Evolutionary conservation across 179 eudicot genomes (phyloP).

Genomic region (Spergularia azorica): DNA sequence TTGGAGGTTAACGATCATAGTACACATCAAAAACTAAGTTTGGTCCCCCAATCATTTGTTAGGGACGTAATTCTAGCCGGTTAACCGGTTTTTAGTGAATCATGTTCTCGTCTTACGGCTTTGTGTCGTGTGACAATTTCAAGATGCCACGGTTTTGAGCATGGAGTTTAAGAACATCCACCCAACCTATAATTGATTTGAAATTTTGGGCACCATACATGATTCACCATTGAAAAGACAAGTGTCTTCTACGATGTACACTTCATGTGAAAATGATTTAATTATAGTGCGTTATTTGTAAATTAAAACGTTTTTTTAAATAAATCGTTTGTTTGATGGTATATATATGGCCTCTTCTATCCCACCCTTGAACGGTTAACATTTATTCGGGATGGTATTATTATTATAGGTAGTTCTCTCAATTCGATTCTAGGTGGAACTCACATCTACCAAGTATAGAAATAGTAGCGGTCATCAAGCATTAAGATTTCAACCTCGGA

Average conservation of each 20-base stretch:
- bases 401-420: too few relatives aligned
- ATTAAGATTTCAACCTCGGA: too few relatives aligned
- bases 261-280: too few relatives aligned
- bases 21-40: conserved; percentile 11
- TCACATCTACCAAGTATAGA: too few relatives aligned
- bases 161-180: conserved; percentile 15
- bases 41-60: conserved; percentile 18
- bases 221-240: neutral
- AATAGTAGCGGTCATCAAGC: too few relatives aligned
- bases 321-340: too few relatives aligned
- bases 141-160: conserved; percentile 14
- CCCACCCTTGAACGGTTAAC: too few relatives aligned
- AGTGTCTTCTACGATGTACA: neutral
- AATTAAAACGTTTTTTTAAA: too few relatives aligned
- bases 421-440: too few relatives aligned
- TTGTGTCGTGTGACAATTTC: conserved; percentile 19
- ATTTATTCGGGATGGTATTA: too few relatives aligned
- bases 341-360: too few relatives aligned
- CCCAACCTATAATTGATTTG: conserved; percentile 7
- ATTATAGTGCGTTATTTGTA: too few relatives aligned
- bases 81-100: conserved; percentile 1
- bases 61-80: neutral
- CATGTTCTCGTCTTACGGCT: neutral
- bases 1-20: conserved; percentile 17
- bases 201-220: neutral